These are phyloP conservation scores for Flaveria trinervia DNA, from an alignment of 129 eudicot species.

Conservation along the genomic window DNA sequence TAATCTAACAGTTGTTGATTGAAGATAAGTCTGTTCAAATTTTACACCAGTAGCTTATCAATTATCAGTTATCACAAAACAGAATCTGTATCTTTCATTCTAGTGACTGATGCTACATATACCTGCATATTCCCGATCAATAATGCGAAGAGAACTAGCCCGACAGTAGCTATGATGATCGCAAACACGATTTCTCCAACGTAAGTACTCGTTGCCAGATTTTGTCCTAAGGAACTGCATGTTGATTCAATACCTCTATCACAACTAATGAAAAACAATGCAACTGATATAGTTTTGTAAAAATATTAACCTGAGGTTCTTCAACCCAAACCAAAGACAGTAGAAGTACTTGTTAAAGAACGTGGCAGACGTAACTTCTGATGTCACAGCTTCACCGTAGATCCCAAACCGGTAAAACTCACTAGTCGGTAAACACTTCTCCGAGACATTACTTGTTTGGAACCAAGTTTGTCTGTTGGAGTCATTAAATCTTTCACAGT, in stretches of 20 bases:
- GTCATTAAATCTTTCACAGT: constrained; percentile 51
- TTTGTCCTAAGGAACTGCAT: constrained; percentile 79
- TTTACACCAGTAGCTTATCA: neutral
- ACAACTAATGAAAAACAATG: neutral
- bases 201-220: constrained; percentile 64
- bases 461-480: constrained; percentile 53
- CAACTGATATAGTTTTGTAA: neutral
- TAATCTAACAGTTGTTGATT: constrained; percentile 81
- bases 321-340: constrained; percentile 93
- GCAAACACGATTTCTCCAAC: constrained; percentile 77
- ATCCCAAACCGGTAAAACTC: constrained; percentile 74
- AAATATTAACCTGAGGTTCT: constrained; percentile 64
- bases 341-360: constrained; percentile 85
- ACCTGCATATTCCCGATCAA: constrained; percentile 97
- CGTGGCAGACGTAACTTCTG: constrained; percentile 55
- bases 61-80: constrained; percentile 1
- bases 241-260: neutral
- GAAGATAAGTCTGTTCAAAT: constrained; percentile 68
- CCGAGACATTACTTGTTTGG: constrained; percentile 60
- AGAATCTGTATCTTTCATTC: neutral
- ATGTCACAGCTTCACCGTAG: constrained; percentile 73
- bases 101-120: constrained; percentile 16
- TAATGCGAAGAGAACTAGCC: constrained; percentile 83
- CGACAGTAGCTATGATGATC: constrained; percentile 65
- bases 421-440: constrained; percentile 50